Conservation (phyloP, 2,329 filamentous ascomycete species). For the Claviceps sp. region DNA sequence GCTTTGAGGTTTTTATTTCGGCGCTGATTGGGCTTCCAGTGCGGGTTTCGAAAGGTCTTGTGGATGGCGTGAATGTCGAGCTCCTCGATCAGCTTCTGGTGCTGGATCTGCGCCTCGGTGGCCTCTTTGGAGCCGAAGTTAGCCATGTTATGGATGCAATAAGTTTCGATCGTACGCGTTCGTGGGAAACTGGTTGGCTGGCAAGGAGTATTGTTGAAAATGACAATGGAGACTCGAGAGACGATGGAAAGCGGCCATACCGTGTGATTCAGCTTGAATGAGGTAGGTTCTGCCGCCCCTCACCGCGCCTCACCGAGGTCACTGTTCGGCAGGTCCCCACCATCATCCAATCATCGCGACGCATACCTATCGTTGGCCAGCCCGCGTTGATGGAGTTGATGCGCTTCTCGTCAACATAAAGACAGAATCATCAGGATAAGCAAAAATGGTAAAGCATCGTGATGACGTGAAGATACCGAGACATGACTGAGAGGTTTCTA, state of each 20-base stretch:
- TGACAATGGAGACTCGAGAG: background rate
- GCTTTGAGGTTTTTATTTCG: conserved; percentile 99
- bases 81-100: conserved; percentile 75
- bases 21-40: conserved; percentile 85
- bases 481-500: background rate
- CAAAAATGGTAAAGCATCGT: background rate
- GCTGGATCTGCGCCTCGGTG: conserved; percentile 62
- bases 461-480: background rate
- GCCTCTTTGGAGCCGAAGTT: conserved; percentile 37
- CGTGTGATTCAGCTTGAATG: background rate
- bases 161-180: background rate
- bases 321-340: background rate
- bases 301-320: conserved; percentile 16
- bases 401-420: background rate
- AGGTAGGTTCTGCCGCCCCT: conserved; percentile 19
- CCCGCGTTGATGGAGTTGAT: background rate
- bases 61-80: conserved; percentile 80
- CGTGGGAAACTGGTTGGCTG: background rate
- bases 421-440: background rate
- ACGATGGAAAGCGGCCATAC: background rate
- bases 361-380: background rate
- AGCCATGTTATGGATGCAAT: background rate
- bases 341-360: background rate
- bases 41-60: conserved; percentile 79
- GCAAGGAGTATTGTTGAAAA: background rate